These are phyloP conservation scores for Pouteria glomerata DNA, from an alignment of 148 eudicot genomes.

Conservation along the genomic window DNA sequence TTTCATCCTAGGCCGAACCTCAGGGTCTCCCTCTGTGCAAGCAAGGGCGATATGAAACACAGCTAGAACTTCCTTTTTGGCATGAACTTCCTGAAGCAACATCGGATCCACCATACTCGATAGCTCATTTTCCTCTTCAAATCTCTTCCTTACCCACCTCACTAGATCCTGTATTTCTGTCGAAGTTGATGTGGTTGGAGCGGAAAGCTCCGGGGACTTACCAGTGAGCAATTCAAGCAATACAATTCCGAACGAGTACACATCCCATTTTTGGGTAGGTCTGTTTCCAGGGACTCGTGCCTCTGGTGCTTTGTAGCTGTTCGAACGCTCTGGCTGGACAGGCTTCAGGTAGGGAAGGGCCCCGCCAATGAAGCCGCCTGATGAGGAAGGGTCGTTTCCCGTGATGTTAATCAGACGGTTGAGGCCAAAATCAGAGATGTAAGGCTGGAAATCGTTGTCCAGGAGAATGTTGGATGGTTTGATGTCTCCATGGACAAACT, in stretches of 20 bases:
- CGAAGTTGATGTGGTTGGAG: constrained; percentile 70
- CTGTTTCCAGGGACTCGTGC: constrained; percentile 49
- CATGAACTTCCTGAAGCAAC: constrained; percentile 79
- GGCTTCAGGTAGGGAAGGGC: constrained; percentile 80
- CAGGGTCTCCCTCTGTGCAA: constrained; percentile 90
- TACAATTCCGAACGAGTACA: constrained; percentile 83
- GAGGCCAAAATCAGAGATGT: constrained; percentile 85
- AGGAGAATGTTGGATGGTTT: constrained; percentile 94
- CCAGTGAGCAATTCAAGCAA: constrained; percentile 79
- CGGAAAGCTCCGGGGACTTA: constrained; percentile 63
- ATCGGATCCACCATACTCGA: constrained; percentile 91
- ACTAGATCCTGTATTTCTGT: constrained; percentile 62
- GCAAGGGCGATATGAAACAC: constrained; percentile 77
- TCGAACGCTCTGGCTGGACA: constrained; percentile 43
- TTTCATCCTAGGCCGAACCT: constrained; percentile 85
- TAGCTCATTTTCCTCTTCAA: constrained; percentile 70
- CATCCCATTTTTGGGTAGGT: constrained; percentile 94
- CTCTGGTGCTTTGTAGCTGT: constrained; percentile 81
- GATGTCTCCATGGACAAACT: constrained; percentile 86
- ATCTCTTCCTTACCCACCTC: constrained; percentile 87
- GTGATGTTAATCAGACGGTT: constrained; percentile 76
- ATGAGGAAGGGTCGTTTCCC: constrained; percentile 70
- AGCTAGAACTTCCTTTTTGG: constrained; percentile 79
- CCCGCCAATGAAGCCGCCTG: constrained; percentile 89
- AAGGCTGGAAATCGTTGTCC: constrained; percentile 66